A percentile compares a stretch with the other conserved stretches of the same genome.
These are phyloP conservation scores for Debaryomyces prosopidis DNA, from an alignment of 805 yeast genomes.

Conservation along the genomic window DNA sequence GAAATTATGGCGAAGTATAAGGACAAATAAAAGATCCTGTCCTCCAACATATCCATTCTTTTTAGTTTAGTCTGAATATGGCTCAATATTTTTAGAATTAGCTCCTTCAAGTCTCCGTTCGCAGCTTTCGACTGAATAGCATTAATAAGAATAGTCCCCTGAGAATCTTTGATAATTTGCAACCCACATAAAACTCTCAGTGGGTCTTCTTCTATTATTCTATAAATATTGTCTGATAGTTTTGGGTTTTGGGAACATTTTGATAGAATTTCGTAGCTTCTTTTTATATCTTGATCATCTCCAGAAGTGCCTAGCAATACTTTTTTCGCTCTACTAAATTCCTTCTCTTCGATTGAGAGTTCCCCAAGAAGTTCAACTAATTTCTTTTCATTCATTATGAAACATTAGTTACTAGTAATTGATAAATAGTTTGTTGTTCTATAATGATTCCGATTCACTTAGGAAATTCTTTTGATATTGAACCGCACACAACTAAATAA, in stretches of 20 bases:
- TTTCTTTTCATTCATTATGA: background rate
- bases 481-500: background rate
- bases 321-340: background rate
- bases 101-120: background rate
- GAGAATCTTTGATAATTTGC: conserved; percentile 12
- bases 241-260: conserved; percentile 12
- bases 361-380: background rate
- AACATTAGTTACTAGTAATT: background rate
- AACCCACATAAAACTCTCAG: conserved; percentile 16
- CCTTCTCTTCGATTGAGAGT: background rate
- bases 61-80: background rate
- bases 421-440: background rate
- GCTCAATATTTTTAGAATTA: background rate
- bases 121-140: conserved; percentile 1
- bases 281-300: background rate
- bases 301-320: background rate
- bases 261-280: conserved; percentile 1
- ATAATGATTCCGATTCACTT: background rate
- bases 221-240: conserved; percentile 10
- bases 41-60: background rate
- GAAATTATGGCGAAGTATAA: conserved; percentile 20
- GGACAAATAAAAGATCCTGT: conserved; percentile 11
- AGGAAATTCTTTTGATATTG: background rate
- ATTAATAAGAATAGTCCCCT: conserved; percentile 16
- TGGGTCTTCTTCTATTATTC: conserved; percentile 17